Conservation (phyloP, 164 flowering plant genomes). For the Vitis vinifera region ASM3070453v1 NC_081809.1:4113001-4113500, state of each 20-base stretch:
- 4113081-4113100: conserved; percentile 22
- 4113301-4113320: conserved; percentile 72
- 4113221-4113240: not conserved
- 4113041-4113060: not conserved
- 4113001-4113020: too few relatives aligned
- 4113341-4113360: too few relatives aligned
- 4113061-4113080: not conserved
- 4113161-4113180: not conserved
- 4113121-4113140: conserved; percentile 42
- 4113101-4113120: conserved; percentile 25
- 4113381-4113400: too few relatives aligned
- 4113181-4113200: not conserved
- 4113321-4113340: conserved; percentile 56
- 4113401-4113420: not conserved
- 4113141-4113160: conserved; percentile 52
- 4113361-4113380: too few relatives aligned
- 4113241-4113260: not conserved
- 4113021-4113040: not conserved
- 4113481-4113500: conserved; percentile 61
- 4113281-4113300: conserved; percentile 65
- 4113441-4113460: not conserved
- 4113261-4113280: conserved; percentile 32
- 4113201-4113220: not conserved
- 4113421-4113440: too few relatives aligned
- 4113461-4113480: conserved; percentile 62